A percentile compares a stretch with the other conserved stretches of the same genome.
These are phyloP conservation scores for Inga laurina DNA, from an alignment of 306 rosid species.

Conservation along the genomic window DNA sequence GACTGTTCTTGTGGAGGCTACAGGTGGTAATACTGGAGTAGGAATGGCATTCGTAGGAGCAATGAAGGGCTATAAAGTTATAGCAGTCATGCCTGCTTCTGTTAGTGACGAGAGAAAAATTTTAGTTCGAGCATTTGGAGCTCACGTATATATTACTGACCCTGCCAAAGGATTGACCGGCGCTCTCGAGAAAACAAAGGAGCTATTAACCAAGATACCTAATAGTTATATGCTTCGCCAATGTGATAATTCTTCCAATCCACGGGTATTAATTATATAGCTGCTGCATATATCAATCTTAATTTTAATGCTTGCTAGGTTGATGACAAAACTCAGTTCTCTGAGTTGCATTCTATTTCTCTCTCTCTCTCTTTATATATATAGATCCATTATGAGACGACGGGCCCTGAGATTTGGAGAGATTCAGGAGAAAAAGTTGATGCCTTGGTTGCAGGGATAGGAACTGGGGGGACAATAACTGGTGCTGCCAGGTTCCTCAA, in stretches of 20 bases:
- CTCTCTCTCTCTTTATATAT: background rate
- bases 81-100: constrained; percentile 61
- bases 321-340: background rate
- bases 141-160: constrained; percentile 67
- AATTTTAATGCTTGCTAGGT: constrained; percentile 2
- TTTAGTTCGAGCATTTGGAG: constrained; percentile 74
- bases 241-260: constrained; percentile 74
- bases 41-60: constrained; percentile 82
- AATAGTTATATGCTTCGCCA: constrained; percentile 55
- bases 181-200: constrained; percentile 55
- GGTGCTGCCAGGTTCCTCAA: constrained; percentile 79
- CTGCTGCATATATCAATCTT: background rate
- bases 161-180: constrained; percentile 61
- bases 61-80: constrained; percentile 65
- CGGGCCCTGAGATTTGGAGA: constrained; percentile 94
- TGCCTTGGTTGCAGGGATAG: constrained; percentile 72
- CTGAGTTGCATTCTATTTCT: background rate
- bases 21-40: constrained; percentile 89
- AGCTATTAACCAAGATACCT: constrained; percentile 56
- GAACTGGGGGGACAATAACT: constrained; percentile 79
- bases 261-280: constrained; percentile 40
- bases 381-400: constrained; percentile 86
- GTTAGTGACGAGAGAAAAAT: constrained; percentile 70
- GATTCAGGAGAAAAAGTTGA: constrained; percentile 73
- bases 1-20: constrained; percentile 76